Evolutionary conservation across 23 red algal species (phyloP), one percentile per base, ranked within the genome.

Genomic region (Cyanidioschyzon merolae): DNA sequence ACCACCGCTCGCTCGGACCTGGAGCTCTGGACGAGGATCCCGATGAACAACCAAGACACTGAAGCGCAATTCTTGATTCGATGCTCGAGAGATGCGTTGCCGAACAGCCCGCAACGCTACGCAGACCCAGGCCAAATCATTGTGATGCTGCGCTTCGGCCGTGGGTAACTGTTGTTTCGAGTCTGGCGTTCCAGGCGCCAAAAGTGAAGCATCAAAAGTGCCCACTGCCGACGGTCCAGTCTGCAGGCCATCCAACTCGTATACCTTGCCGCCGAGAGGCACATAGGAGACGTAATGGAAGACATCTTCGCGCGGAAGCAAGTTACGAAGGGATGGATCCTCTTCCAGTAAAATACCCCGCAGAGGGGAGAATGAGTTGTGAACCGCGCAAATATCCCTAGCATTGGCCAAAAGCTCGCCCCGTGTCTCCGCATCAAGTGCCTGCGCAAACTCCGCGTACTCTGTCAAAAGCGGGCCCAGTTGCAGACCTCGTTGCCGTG

Each of bases 211-310:
- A 2, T 25, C 32, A 2, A 2, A 38, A 57, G 34, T 18, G 24
- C 89, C 84, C 39, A 88, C 77, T 25, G 85, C 79, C 27, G 85
- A 63, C 31, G 92, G 92, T 39, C 88, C 92, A 39, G 79, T 68
- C 74, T 90, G 80, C 45, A 90, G 75, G 24, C 88, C 88, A 77
- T 96, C 92, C 50, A 96, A 80, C 83, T 96, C 92, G 76, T 88
- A 96, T 18, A 96, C 84, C 1, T 50, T 50, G 0, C 79, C 83
- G 34, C 67, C 71, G 38, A 77, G 74, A 0, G 92, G 92, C 68
- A 96, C 75, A 67, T 90, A 96, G 16, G 79, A 86, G 30, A 96
- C 77, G 77, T 87, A 96, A 75, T 96, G 92, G 78, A 87, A 96
- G 2, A 80, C 77, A 63, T 96, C 92, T 41, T 96, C 92, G 41